phyloP scores from a whole-genome alignment of 441 rosid species.

The Gossypium aridum region DNA sequence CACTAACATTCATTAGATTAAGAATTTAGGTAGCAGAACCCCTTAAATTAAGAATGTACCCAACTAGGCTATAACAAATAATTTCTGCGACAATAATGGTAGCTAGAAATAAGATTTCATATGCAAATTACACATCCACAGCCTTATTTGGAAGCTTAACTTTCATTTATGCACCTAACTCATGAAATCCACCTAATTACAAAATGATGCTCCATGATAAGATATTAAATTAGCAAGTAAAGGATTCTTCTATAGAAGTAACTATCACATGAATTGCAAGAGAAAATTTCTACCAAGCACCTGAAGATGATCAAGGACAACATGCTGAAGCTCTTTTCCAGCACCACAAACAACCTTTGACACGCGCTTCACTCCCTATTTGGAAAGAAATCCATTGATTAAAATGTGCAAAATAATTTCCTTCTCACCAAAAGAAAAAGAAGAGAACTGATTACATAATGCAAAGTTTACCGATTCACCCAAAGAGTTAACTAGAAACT shows the following conservation, averaged over 20 bases:
- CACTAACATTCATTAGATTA: neutral
- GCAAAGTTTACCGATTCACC: constrained; percentile 74
- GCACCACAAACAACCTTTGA: constrained; percentile 80
- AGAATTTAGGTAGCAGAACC: neutral
- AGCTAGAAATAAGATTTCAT: neutral
- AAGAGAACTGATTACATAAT: constrained; percentile 13
- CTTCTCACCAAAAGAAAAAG: constrained; percentile 4
- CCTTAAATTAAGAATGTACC: neutral
- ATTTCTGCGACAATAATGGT: neutral
- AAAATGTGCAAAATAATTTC: constrained; percentile 10
- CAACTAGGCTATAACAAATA: neutral
- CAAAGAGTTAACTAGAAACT: constrained; percentile 76
- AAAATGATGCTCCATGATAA: neutral
- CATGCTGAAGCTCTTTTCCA: constrained; percentile 79
- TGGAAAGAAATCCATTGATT: constrained; percentile 14
- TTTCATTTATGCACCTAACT: neutral
- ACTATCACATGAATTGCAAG: constrained; percentile 12
- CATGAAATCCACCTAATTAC: neutral
- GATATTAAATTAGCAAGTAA: neutral
- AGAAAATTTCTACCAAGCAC: constrained; percentile 29
- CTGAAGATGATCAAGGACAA: constrained; percentile 90
- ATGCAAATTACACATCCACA: neutral
- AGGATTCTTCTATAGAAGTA: neutral
- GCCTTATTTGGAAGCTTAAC: neutral
- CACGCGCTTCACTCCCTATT: constrained; percentile 80